Evolutionary conservation across 176 grass and related monocot genomes (phyloP).

Genomic region (Avena sativa): DNA sequence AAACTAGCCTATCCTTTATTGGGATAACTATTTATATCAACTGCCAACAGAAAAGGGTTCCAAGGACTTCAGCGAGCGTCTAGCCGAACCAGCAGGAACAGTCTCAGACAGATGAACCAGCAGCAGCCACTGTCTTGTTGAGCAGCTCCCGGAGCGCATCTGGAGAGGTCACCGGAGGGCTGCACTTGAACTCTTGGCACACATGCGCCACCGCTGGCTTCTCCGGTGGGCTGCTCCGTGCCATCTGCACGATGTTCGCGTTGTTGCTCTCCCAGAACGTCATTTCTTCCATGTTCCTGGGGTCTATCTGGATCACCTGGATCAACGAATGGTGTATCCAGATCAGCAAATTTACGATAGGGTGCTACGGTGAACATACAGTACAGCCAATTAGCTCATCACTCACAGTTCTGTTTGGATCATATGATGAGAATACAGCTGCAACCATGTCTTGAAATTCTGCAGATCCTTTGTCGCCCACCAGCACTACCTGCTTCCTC

Average conservation of each 20-base stretch:
- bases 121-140: constrained; percentile 49
- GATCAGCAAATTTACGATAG: neutral
- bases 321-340: constrained; percentile 29
- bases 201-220: constrained; percentile 45
- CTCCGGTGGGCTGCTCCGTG: constrained; percentile 37
- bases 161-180: constrained; percentile 61
- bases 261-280: constrained; percentile 75
- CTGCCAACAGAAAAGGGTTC: neutral
- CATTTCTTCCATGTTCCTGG: constrained; percentile 55
- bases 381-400: neutral
- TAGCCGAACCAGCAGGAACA: neutral
- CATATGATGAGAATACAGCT: constrained; percentile 67
- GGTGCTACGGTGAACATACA: neutral
- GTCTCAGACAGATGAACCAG: constrained; percentile 25
- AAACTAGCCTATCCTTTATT: constrained; percentile 1
- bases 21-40: neutral
- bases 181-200: constrained; percentile 83
- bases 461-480: constrained; percentile 68
- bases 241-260: constrained; percentile 61
- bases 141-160: constrained; percentile 58
- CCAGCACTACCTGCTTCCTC: constrained; percentile 81
- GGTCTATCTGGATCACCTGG: constrained; percentile 84
- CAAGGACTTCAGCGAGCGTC: neutral
- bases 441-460: constrained; percentile 65
- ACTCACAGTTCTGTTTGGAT: constrained; percentile 89